Base-by-base conservation (phyloP, 352 stramenopile species). In the Phytophthora podocarpi region DNA sequence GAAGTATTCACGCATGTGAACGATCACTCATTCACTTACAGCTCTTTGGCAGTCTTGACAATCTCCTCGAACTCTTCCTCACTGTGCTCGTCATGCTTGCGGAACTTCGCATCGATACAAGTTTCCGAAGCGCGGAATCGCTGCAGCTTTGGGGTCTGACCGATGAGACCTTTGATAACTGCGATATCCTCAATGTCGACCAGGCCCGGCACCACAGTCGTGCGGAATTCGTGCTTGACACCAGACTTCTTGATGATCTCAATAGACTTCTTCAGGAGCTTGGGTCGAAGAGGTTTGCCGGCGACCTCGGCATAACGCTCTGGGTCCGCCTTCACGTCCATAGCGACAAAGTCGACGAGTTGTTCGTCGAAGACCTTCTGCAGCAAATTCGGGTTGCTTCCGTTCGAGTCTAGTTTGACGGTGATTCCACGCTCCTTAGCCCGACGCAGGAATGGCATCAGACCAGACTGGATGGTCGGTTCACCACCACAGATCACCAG, bases 401-500 rank as follows among this genome's bases (percentile, higher is more conserved):
- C 64, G 64, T 72, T 72, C 21, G 64, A 72, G 50, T 72, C 64
- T 10, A 72, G 58, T 45, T 72, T 72, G 26, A 72, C 57, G 1
- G 57, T 49, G 26, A 72, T 49, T 10, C 64, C 64, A n/a, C 48
- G 53, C 26, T 64, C 64, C 32, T 64, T 72, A 8, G 64, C 64
- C 4, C 55, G 51, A 31, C 64, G 64, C 34, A 72, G 51, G 39
- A 72, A 72, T 39, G 64, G 50, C 32, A 72, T 59, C 50, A 72
- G 34, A 34, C 64, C 58, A 0, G 57, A 63, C 37, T 72, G 64
- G 32, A 72, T 72, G 13, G 64, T 72, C 1, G 64, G 64, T 30
- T 72, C 64, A 21, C 64, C 64, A 3, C 64, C 64, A n/a, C 64
- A 72, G 20, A 72, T 59, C 28, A 72, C 64, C 24, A 72, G 15